Conservation (phyloP, 1,284 basidiomycete species). For the Leccinum olivaceoglutinosum region DNA sequence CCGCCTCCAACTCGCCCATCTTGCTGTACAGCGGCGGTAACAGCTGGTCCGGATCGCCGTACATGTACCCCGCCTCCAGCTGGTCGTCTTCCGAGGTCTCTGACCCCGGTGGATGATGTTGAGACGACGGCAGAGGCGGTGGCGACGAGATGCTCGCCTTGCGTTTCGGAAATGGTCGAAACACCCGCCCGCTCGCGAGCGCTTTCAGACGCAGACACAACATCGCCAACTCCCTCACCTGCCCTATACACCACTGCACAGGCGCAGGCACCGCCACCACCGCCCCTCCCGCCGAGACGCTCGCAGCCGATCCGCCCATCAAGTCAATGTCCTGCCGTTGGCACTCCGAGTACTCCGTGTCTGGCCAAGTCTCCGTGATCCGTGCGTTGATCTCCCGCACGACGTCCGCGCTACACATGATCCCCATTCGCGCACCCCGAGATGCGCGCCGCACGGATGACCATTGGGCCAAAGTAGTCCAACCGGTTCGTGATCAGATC, state of each 20-base stretch:
- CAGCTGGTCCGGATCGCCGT: conserved; percentile 61
- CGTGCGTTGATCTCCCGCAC: conserved; percentile 75
- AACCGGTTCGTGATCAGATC: conserved; percentile 95
- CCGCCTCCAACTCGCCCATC: conserved; percentile 65
- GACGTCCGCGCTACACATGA: conserved; percentile 90
- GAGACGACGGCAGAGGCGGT: not conserved
- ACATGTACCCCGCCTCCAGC: conserved; percentile 36
- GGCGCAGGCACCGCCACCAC: not conserved
- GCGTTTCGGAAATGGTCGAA: conserved; percentile 41
- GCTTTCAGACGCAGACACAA: conserved; percentile 84
- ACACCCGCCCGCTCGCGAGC: conserved; percentile 63
- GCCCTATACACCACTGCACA: conserved; percentile 51
- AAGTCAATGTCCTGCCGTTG: conserved; percentile 68
- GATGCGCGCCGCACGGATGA: conserved; percentile 89
- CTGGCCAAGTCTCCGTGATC: conserved; percentile 48
- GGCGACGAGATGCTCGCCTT: conserved; percentile 38
- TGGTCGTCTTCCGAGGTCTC: conserved; percentile 31
- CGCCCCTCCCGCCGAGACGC: conserved; percentile 42
- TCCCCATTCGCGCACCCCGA: conserved; percentile 85
- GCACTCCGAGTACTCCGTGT: conserved; percentile 51
- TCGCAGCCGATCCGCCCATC: conserved; percentile 35
- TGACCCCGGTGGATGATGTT: conserved; percentile 18
- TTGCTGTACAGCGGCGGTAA: conserved; percentile 71
- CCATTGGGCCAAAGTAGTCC: conserved; percentile 96
- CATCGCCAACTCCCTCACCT: conserved; percentile 73